A percentile compares a stretch with the other conserved stretches of the same genome.
Evolutionary conservation across 1,139 yeast genomes (phyloP).

Genomic region (Schizosaccharomyces versatilis): DNA sequence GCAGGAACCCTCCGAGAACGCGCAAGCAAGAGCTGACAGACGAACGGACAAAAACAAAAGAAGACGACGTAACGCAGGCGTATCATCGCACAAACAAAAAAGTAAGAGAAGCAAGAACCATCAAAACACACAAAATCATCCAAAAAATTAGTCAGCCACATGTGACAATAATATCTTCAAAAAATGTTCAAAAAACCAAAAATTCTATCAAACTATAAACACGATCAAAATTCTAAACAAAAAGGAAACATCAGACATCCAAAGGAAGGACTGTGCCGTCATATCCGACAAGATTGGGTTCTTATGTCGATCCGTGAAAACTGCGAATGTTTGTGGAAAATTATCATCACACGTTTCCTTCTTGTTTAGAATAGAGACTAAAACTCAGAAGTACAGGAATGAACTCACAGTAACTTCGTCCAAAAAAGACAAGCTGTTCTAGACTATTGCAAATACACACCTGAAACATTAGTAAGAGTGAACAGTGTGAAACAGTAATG

Average conservation of each 20-base stretch:
- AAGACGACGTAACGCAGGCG: too few relatives aligned
- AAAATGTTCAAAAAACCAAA: neutral
- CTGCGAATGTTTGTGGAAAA: conserved; percentile 2
- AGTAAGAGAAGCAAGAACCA: neutral
- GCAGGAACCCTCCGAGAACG: too few relatives aligned
- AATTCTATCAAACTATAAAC: neutral
- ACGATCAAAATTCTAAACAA: neutral
- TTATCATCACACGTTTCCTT: neutral
- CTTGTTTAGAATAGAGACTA: neutral
- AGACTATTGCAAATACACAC: neutral
- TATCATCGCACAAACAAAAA: too few relatives aligned
- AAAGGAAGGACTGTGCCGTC: conserved; percentile 3
- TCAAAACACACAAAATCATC: neutral
- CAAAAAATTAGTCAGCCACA: neutral
- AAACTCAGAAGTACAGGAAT: neutral
- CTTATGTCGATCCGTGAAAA: conserved; percentile 2
- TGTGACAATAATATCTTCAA: neutral
- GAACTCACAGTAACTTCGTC: neutral
- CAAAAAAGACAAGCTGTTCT: neutral
- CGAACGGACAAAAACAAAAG: too few relatives aligned
- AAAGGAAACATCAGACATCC: neutral
- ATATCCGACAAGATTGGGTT: conserved; percentile 2
- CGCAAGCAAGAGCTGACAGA: too few relatives aligned
- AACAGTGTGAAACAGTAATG: neutral
- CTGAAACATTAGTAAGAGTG: neutral